These are phyloP conservation scores for Hypoxylon cercidicola DNA, from an alignment of 495 filamentous ascomycete genomes.

Conservation along the genomic window DNA sequence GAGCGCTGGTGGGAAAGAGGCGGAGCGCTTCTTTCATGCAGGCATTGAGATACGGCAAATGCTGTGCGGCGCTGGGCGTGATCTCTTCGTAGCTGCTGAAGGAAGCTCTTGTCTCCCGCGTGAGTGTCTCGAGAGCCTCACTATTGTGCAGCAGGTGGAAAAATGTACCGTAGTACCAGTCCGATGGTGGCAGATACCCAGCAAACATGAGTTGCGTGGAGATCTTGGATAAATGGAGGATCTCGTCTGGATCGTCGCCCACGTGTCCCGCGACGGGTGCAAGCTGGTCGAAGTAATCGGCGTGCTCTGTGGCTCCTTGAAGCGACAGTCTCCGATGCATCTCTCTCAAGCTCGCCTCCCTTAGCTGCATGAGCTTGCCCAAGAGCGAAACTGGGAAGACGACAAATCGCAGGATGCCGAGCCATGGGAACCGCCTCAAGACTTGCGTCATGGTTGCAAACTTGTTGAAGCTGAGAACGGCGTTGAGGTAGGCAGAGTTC, in stretches of 20 bases:
- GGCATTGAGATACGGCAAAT: constrained; percentile 15
- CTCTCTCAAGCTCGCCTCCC: constrained; percentile 1
- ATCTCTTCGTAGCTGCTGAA: constrained; percentile 18
- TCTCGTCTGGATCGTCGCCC: too few species aligned
- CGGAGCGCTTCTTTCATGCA: constrained; percentile 41
- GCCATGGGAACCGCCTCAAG: constrained; percentile 7
- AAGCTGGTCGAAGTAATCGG: too few species aligned
- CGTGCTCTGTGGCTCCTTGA: too few species aligned
- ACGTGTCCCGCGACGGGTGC: too few species aligned
- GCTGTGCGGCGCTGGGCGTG: constrained; percentile 3
- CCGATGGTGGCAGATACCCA: constrained; percentile 1
- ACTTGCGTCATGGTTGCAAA: constrained; percentile 7
- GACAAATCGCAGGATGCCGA: too few species aligned
- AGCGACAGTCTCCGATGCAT: not conserved
- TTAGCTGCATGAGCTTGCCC: not conserved
- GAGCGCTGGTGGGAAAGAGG: constrained; percentile 27
- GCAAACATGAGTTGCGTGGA: constrained; percentile 15
- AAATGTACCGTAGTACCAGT: constrained; percentile 6
- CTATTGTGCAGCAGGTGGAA: constrained; percentile 44
- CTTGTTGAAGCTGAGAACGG: constrained; percentile 7
- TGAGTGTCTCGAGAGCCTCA: constrained; percentile 3
- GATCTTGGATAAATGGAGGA: too few species aligned
- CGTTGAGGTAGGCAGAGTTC: constrained; percentile 4
- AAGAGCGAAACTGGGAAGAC: too few species aligned
- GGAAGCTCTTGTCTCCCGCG: not conserved